Evolutionary conservation across 495 filamentous ascomycete species (phyloP), one percentile per base, ranked within the genome.

Genomic region (Aspergillus biplanus): DNA sequence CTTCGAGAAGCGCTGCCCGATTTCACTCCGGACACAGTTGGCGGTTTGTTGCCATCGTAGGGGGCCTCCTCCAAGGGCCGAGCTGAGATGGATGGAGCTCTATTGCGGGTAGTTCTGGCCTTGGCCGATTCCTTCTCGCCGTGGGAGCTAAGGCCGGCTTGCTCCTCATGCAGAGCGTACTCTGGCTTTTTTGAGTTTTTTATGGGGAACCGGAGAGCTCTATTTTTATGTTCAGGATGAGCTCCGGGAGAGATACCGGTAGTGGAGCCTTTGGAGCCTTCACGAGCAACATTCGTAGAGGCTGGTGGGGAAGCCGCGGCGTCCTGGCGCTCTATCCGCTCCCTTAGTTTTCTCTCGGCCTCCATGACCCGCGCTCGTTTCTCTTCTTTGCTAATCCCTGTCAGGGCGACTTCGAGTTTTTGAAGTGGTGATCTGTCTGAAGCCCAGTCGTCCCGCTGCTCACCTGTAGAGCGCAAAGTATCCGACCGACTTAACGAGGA

Each of bases 311-410:
- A 34, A 56, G 66, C 63, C 65, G 69, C 56, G 62, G 71, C 35
- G 73, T 69, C 16, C 66, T 50, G 47, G 16, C 64, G 52, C 74
- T 74, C 42, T 58, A 82, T 74, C 8, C 76, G 73, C 81, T 79
- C 87, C 75, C 69, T 84, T 75, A 70, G 64, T 63, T 79, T 80
- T 55, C 81, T 76, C 69, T 97, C 93, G 2, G 90, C 89, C 70
- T 93, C 88, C 74, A 92, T 83, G n/a, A 90, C 85, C 52, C 90
- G 84, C 3, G 90, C 90, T 61, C 90, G 83, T 71, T 92, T 96
- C 69, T 96, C 93, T 68, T 96, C 92, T 73, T 96, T 97, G 72
- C 88, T 96, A 67, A 97, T 93, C 72, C 90, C 91, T 72, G 86
- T 87, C 60, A 97, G 80, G 56, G 92, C 92, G 44, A 89, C 85